phyloP scores from a whole-genome alignment of 1,284 basidiomycete genomes.

The Anthracocystis walkeri region DNA sequence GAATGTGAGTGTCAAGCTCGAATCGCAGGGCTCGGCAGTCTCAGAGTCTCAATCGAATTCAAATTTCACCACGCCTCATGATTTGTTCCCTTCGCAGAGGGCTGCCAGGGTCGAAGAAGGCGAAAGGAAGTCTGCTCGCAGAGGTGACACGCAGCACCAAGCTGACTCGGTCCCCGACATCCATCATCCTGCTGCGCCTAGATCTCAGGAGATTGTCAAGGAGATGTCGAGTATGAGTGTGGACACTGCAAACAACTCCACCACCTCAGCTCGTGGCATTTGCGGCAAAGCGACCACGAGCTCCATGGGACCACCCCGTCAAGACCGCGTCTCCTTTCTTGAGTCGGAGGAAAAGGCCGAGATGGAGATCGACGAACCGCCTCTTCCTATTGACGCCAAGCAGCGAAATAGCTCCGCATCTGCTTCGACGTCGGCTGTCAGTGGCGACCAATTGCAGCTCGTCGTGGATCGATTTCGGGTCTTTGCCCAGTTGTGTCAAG shows the following conservation, averaged over 20 bases:
- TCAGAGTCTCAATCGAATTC: background rate
- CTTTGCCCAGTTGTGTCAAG: conserved; percentile 40
- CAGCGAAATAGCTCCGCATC: conserved; percentile 26
- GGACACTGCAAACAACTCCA: background rate
- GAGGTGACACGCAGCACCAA: conserved; percentile 3
- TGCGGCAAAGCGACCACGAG: background rate
- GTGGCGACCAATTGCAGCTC: conserved; percentile 34
- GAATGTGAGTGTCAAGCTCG: background rate
- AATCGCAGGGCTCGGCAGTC: background rate
- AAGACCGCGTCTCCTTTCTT: background rate
- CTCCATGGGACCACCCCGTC: conserved; percentile 10
- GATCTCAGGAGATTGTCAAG: background rate
- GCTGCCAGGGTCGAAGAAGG: conserved; percentile 46
- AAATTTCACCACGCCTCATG: conserved; percentile 54
- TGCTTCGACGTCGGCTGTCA: conserved; percentile 17
- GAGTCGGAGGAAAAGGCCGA: conserved; percentile 1
- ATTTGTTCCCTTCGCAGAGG: conserved; percentile 33
- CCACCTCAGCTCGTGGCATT: background rate
- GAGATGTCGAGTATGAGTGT: background rate
- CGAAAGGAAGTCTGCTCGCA: conserved; percentile 28
- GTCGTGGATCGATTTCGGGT: conserved; percentile 33
- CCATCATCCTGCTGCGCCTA: background rate
- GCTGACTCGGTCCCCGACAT: background rate
- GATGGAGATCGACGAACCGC: conserved; percentile 20
- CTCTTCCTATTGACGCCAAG: conserved; percentile 11